A percentile compares a stretch with the other conserved stretches of the same genome.
These are phyloP conservation scores for Plasmodium blacklocki DNA, from an alignment of 169 alveolate genomes.

Conservation along the genomic window DNA sequence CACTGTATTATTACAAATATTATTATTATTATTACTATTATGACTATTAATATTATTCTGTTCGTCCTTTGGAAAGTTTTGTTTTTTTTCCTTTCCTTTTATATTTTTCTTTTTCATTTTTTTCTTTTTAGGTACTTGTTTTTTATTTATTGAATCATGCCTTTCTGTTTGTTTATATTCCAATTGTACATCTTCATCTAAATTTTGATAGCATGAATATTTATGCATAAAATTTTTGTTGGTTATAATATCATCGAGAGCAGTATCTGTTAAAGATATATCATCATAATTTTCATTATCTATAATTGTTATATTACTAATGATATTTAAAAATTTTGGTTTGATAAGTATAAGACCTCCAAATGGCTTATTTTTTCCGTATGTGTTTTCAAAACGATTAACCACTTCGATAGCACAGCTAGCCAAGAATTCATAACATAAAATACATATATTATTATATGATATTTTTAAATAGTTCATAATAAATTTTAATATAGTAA, in stretches of 20 bases:
- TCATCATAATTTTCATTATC: background rate
- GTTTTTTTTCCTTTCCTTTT: too few relatives aligned
- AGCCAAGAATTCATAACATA: conserved; percentile 69
- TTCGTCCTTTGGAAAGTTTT: background rate
- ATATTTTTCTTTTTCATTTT: conserved; percentile 5
- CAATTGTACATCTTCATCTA: conserved; percentile 17
- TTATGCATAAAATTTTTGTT: background rate
- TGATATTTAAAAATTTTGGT: conserved; percentile 47
- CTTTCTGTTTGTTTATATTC: background rate
- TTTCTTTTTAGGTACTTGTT: background rate
- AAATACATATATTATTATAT: conserved; percentile 37
- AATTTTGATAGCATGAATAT: background rate
- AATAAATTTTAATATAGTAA: conserved; percentile 73
- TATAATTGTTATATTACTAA: background rate
- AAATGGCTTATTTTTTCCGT: conserved; percentile 28
- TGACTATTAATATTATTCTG: background rate
- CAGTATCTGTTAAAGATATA: background rate
- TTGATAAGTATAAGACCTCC: conserved; percentile 58
- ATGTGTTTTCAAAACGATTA: conserved; percentile 43
- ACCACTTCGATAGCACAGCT: conserved; percentile 65
- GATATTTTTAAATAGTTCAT: conserved; percentile 49
- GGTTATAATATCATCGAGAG: background rate
- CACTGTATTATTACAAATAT: background rate
- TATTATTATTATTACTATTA: background rate
- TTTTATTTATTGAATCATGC: background rate